These are phyloP conservation scores for Phyllosticta ampelicida DNA, from an alignment of 2,329 filamentous ascomycete species.

Conservation along the genomic window DNA sequence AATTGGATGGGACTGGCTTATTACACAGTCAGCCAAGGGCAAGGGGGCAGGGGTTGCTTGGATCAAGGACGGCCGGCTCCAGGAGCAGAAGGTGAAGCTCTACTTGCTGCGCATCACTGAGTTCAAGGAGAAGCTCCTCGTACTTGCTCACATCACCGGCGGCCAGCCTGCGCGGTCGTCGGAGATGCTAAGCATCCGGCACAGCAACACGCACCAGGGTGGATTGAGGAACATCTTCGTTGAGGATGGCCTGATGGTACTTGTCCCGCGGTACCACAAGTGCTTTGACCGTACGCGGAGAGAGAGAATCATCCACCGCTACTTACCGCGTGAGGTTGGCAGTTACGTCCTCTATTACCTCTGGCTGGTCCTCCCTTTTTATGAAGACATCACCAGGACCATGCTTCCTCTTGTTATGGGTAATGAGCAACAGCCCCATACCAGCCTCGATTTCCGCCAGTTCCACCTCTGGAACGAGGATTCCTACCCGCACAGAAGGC, in stretches of 20 bases:
- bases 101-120: background rate
- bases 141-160: constrained; percentile 15
- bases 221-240: constrained; percentile 14
- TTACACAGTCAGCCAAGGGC: background rate
- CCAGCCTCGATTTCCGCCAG: too few species aligned
- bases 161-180: constrained; percentile 13
- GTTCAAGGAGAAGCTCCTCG: constrained; percentile 15
- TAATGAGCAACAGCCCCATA: too few species aligned
- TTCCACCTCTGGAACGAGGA: too few species aligned
- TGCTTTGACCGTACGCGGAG: constrained; percentile 12
- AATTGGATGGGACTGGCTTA: background rate
- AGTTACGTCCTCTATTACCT: constrained; percentile 16
- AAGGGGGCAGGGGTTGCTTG: too few species aligned
- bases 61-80: background rate
- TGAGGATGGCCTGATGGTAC: constrained; percentile 16
- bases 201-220: constrained; percentile 14
- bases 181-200: constrained; percentile 15
- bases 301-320: constrained; percentile 19
- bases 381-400: constrained; percentile 10
- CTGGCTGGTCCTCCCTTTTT: constrained; percentile 14
- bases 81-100: background rate
- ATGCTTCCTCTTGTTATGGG: too few species aligned
- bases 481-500: too few species aligned
- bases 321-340: constrained; percentile 17
- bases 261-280: constrained; percentile 17